phyloP scores from a whole-genome alignment of 1,284 basidiomycete genomes.

The Entoloma clypeatum region DNA sequence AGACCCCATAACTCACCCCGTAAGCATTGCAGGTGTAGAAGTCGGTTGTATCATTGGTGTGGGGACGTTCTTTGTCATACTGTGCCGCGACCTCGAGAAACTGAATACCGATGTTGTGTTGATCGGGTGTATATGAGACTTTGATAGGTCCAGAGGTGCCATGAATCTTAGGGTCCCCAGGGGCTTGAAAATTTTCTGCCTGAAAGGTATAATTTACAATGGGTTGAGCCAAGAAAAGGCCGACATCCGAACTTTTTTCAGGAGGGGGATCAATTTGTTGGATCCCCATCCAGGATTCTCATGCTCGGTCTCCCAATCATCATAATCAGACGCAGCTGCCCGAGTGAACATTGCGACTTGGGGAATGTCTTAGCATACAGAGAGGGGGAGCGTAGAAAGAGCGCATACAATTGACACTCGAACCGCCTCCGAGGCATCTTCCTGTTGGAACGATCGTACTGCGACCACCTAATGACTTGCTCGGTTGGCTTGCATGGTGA shows the following conservation, averaged over 20 bases:
- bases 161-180: conserved; percentile 36
- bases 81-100: conserved; percentile 41
- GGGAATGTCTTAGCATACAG: neutral
- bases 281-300: conserved; percentile 56
- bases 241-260: conserved; percentile 46
- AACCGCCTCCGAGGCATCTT: conserved; percentile 56
- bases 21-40: conserved; percentile 40
- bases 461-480: conserved; percentile 42
- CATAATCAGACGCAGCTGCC: conserved; percentile 52
- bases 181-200: conserved; percentile 49
- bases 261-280: conserved; percentile 44
- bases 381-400: neutral
- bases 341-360: conserved; percentile 53
- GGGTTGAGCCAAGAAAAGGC: neutral
- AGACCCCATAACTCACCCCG: conserved; percentile 33
- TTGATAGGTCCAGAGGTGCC: conserved; percentile 53
- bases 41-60: conserved; percentile 42
- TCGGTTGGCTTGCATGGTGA: conserved; percentile 39
- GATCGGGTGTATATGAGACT: conserved; percentile 38
- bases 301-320: conserved; percentile 47
- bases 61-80: conserved; percentile 42
- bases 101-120: conserved; percentile 39
- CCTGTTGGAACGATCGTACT: conserved; percentile 39
- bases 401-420: conserved; percentile 52
- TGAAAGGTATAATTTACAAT: conserved; percentile 19